A percentile compares a stretch with the other conserved stretches of the same genome.
These are phyloP conservation scores for Pontederia paniculata DNA, from an alignment of 176 grass and related monocot species.

Conservation along the genomic window DNA sequence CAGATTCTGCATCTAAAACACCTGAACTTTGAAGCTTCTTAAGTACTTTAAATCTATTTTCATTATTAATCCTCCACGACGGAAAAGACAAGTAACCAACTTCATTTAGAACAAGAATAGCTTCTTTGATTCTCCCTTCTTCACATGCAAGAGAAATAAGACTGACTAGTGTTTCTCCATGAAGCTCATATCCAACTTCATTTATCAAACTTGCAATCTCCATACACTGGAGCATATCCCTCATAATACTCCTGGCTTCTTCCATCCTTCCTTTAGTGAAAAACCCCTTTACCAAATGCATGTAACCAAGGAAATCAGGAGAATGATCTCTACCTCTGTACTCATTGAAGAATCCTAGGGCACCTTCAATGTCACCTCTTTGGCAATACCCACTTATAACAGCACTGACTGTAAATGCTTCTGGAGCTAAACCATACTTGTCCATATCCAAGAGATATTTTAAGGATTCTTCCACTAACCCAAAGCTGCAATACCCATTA, in stretches of 20 bases:
- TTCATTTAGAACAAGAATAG: conserved; percentile 64
- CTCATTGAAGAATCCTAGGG: conserved; percentile 52
- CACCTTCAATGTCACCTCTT: conserved; percentile 63
- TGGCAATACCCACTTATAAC: conserved; percentile 54
- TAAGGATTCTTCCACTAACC: conserved; percentile 56
- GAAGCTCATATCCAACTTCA: conserved; percentile 41
- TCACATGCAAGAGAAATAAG: conserved; percentile 66
- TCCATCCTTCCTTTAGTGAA: conserved; percentile 88
- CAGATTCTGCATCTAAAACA: conserved; percentile 18
- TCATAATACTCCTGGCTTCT: conserved; percentile 64
- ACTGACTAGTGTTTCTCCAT: conserved; percentile 45
- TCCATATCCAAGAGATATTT: conserved; percentile 52
- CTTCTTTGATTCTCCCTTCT: conserved; percentile 64
- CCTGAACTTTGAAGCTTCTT: conserved; percentile 32
- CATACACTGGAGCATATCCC: conserved; percentile 62
- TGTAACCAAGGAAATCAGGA: conserved; percentile 78
- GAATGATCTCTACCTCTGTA: conserved; percentile 29
- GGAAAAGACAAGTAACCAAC: conserved; percentile 40
- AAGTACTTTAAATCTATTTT: conserved; percentile 21
- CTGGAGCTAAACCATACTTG: conserved; percentile 40
- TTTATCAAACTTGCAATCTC: conserved; percentile 56
- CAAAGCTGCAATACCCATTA: conserved; percentile 60
- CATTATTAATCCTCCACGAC: conserved; percentile 24
- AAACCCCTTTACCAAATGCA: conserved; percentile 61
- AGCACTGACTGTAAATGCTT: conserved; percentile 65